Percentiles rank a stretch among this genome's conserved stretches.
These are phyloP conservation scores for Nemania sp. DNA, from an alignment of 2,329 filamentous ascomycete species.

Conservation along the genomic window DNA sequence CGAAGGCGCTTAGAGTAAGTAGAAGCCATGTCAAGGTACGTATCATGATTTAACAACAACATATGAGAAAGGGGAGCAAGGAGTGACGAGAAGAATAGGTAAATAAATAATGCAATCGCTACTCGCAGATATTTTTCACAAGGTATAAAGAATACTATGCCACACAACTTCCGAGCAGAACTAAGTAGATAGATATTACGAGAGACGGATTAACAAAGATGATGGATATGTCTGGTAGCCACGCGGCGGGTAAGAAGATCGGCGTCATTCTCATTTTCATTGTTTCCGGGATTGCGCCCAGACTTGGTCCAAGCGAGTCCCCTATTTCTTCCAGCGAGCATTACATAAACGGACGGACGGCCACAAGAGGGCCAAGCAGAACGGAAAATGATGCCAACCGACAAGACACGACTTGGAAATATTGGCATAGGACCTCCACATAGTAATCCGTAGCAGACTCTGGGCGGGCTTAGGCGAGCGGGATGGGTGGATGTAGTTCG, in stretches of 20 bases:
- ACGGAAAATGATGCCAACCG: not conserved
- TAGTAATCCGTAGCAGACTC: not conserved
- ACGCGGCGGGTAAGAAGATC: not conserved
- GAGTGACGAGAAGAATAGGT: slow-evolving; percentile 1
- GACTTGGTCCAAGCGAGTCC: not conserved
- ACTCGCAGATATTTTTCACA: not conserved
- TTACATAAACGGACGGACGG: not conserved
- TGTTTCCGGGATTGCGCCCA: not conserved
- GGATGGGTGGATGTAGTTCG: not conserved
- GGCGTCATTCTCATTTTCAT: slow-evolving; percentile 2
- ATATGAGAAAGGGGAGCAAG: slow-evolving; percentile 5
- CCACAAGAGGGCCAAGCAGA: not conserved
- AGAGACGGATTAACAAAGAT: not conserved
- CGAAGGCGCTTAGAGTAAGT: slow-evolving; percentile 16
- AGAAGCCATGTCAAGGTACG: slow-evolving; percentile 24
- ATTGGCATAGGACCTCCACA: slow-evolving; percentile 11
- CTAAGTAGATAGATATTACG: not conserved
- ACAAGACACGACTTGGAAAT: not conserved
- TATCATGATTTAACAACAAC: slow-evolving; percentile 30
- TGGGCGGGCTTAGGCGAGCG: slow-evolving; percentile 10
- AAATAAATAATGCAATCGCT: not conserved
- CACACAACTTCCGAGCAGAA: not conserved
- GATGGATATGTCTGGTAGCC: not conserved
- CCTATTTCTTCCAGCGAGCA: slow-evolving; percentile 15
- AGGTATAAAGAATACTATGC: not conserved